Evolutionary conservation across 2,329 filamentous ascomycete genomes (phyloP).

Genomic region (Fusarium sp.): DNA sequence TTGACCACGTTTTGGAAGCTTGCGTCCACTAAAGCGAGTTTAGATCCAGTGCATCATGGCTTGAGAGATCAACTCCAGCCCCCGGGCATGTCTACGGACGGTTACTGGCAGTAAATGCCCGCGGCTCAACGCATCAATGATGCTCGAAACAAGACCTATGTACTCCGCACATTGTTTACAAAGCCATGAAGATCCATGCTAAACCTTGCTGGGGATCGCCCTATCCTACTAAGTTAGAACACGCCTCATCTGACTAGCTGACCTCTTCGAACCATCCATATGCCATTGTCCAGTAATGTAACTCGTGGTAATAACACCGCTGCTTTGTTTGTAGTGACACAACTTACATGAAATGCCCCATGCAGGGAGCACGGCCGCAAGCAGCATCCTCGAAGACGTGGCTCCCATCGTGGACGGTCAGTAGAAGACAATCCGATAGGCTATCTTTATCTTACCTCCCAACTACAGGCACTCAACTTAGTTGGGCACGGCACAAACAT

Average conservation of each 20-base stretch:
- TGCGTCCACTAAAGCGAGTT: slow-evolving; percentile 15
- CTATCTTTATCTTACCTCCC: not conserved
- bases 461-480: not conserved
- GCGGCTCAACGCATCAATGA: slow-evolving; percentile 15
- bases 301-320: slow-evolving; percentile 6
- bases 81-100: not conserved
- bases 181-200: slow-evolving; percentile 20
- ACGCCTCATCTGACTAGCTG: slow-evolving; percentile 37
- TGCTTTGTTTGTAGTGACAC: slow-evolving; percentile 34
- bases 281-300: slow-evolving; percentile 28
- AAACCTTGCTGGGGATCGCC: slow-evolving; percentile 31
- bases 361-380: slow-evolving; percentile 26
- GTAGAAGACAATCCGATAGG: slow-evolving; percentile 25
- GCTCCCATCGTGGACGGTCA: slow-evolving; percentile 10
- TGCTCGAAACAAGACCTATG: slow-evolving; percentile 3
- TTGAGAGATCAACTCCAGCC: slow-evolving; percentile 7
- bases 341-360: slow-evolving; percentile 30
- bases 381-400: slow-evolving; percentile 24
- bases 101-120: slow-evolving; percentile 6
- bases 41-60: slow-evolving; percentile 29
- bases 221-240: slow-evolving; percentile 15
- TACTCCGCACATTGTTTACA: slow-evolving; percentile 5
- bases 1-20: slow-evolving; percentile 28
- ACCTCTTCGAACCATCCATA: slow-evolving; percentile 21
- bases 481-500: not conserved